Percentiles rank a stretch among this genome's conserved stretches.
These are phyloP conservation scores for Backusella morwellensis DNA, from an alignment of 192 early-diverging fungal genomes.

Conservation along the genomic window DNA sequence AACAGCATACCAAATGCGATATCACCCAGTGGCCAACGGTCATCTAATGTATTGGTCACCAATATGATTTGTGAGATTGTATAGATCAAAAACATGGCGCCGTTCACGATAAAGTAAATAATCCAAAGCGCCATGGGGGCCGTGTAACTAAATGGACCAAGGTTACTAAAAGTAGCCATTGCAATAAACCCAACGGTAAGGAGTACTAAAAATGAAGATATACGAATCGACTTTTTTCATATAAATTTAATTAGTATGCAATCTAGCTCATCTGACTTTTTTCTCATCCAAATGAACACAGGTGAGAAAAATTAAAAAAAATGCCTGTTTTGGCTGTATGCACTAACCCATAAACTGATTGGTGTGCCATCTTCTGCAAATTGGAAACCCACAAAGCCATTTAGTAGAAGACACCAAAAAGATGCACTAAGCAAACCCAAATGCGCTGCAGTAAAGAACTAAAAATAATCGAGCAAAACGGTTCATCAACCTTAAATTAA, in stretches of 20 bases:
- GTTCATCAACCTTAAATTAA: conserved; percentile 4
- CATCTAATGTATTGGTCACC: conserved; percentile 90
- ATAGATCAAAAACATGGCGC: conserved; percentile 80
- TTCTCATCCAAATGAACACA: not conserved
- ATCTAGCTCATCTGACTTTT: not conserved
- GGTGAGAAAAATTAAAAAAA: not conserved
- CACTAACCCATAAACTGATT: conserved; percentile 80
- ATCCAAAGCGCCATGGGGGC: conserved; percentile 77
- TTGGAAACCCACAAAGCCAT: conserved; percentile 94
- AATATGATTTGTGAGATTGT: conserved; percentile 87
- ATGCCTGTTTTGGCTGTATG: not conserved
- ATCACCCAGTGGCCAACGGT: conserved; percentile 94
- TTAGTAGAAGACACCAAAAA: conserved; percentile 88
- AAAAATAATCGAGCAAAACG: not conserved
- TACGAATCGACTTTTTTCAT: conserved; percentile 67
- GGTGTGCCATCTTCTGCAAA: conserved; percentile 95
- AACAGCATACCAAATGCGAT: conserved; percentile 85
- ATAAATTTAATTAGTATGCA: not conserved
- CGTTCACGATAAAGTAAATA: conserved; percentile 85
- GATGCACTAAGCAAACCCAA: conserved; percentile 77
- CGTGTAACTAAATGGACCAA: conserved; percentile 57
- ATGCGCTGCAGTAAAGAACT: conserved; percentile 84
- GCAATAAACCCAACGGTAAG: conserved; percentile 71
- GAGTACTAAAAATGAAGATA: conserved; percentile 78
- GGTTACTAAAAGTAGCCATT: conserved; percentile 76